Evolutionary conservation across 345 rosid genomes (phyloP).

Genomic region (Orychophragmus violaceus): DNA sequence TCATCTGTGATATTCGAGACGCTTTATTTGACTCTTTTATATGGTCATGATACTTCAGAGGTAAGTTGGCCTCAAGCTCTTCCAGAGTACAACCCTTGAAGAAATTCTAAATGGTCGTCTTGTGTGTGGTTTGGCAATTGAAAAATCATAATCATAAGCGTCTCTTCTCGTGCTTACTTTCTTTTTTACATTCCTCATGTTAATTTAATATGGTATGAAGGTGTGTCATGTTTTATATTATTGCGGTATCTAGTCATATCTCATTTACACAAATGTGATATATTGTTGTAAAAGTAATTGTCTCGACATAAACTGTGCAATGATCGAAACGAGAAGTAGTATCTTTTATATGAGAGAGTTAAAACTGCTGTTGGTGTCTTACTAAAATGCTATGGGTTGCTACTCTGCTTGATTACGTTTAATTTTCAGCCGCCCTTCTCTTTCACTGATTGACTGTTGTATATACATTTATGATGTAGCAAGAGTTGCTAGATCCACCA

Average conservation of each 20-base stretch:
- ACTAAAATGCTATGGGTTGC: too few species aligned
- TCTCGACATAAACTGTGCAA: too few species aligned
- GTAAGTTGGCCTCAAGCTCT: constrained; percentile 33
- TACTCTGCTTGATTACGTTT: too few species aligned
- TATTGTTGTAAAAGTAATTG: too few species aligned
- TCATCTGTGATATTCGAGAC: constrained; percentile 97
- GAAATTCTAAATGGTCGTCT: background rate
- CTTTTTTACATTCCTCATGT: background rate
- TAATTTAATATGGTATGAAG: background rate
- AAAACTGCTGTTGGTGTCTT: too few species aligned
- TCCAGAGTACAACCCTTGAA: background rate
- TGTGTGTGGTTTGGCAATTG: constrained; percentile 8
- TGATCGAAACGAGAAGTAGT: too few species aligned
- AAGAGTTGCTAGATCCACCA: constrained; percentile 84
- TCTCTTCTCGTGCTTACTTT: background rate
- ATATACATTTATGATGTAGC: constrained; percentile 43
- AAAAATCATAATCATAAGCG: background rate
- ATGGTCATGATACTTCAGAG: constrained; percentile 82
- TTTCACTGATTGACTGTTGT: constrained; percentile 6
- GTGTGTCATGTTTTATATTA: background rate
- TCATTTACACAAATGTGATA: too few species aligned
- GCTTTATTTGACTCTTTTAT: constrained; percentile 68
- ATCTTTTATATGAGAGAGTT: too few species aligned
- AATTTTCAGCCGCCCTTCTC: background rate
- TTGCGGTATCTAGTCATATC: too few species aligned